Conservation (phyloP, 2,329 filamentous ascomycete species). For the Sclerotiophoma versabilis region DNA sequence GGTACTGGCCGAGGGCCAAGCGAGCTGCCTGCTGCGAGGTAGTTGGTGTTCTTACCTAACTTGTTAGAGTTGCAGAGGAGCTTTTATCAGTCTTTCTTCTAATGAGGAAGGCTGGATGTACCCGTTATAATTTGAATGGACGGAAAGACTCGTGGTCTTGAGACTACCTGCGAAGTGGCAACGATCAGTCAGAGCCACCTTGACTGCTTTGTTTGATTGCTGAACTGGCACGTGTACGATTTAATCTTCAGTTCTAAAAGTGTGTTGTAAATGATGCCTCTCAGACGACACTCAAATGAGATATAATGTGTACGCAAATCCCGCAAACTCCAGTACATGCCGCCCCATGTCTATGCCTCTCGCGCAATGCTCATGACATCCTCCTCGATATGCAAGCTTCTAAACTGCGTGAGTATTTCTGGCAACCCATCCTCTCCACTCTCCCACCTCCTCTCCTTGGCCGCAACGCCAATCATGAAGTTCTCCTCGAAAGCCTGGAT, state of each 20-base stretch:
- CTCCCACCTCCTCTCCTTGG: conserved; percentile 31
- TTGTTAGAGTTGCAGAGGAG: too few species aligned
- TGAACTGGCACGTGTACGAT: too few species aligned
- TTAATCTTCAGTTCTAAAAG: too few species aligned
- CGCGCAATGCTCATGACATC: conserved; percentile 48
- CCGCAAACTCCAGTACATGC: not conserved
- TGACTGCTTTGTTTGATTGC: too few species aligned
- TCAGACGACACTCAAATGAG: not conserved
- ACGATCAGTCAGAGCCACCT: too few species aligned
- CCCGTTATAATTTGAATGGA: too few species aligned
- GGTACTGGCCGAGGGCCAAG: not conserved
- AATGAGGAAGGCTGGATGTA: too few species aligned
- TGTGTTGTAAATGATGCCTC: too few species aligned
- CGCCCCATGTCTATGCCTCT: not conserved
- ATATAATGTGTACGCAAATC: not conserved
- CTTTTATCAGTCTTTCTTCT: too few species aligned
- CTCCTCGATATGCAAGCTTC: conserved; percentile 55
- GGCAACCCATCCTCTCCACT: conserved; percentile 47
- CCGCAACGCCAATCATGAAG: conserved; percentile 66
- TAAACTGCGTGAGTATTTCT: conserved; percentile 51
- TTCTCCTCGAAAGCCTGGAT: conserved; percentile 65
- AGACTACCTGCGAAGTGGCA: too few species aligned
- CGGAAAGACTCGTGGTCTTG: too few species aligned
- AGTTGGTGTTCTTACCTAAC: not conserved
- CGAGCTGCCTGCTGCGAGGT: not conserved